Evolutionary conservation across 2,329 filamentous ascomycete genomes (phyloP).

Genomic region (Claviceps citrina): DNA sequence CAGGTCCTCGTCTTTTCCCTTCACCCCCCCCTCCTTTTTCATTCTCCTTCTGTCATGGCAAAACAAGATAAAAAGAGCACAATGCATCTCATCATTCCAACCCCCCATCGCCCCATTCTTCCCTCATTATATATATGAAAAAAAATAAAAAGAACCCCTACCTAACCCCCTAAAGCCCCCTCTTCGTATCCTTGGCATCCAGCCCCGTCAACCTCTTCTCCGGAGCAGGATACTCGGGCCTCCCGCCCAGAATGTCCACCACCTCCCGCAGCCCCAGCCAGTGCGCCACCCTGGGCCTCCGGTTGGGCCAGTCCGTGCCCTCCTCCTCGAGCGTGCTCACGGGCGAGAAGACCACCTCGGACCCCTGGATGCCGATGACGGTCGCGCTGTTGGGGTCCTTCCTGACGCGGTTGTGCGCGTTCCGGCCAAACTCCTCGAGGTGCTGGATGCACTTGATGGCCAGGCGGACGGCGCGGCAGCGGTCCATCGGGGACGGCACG

Average conservation of each 20-base stretch:
- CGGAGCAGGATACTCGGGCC: constrained; percentile 38
- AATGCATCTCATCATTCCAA: no score
- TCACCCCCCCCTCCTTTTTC: no score
- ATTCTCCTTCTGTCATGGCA: no score
- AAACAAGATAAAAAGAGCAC: no score
- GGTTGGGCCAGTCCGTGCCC: constrained; percentile 86
- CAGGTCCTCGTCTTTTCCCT: no score
- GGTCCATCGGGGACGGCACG: constrained; percentile 88
- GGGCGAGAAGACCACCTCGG: constrained; percentile 71
- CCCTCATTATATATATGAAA: no score
- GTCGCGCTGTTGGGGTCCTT: constrained; percentile 57
- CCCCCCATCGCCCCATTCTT: not conserved
- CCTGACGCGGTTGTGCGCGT: constrained; percentile 50
- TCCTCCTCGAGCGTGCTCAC: constrained; percentile 68
- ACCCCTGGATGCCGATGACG: constrained; percentile 87
- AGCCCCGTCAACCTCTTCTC: constrained; percentile 35
- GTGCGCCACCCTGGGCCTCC: constrained; percentile 69
- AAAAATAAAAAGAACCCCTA: no score
- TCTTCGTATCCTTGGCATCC: constrained; percentile 45
- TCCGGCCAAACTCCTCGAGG: constrained; percentile 60
- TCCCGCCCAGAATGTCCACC: constrained; percentile 71
- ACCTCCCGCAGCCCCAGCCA: constrained; percentile 70
- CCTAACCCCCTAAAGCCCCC: no score
- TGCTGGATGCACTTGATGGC: constrained; percentile 92
- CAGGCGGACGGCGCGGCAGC: constrained; percentile 77